A percentile compares a stretch with the other conserved stretches of the same genome.
These are phyloP conservation scores for Eucalyptus brandiana DNA, from an alignment of 345 rosid species.

Conservation along the genomic window DNA sequence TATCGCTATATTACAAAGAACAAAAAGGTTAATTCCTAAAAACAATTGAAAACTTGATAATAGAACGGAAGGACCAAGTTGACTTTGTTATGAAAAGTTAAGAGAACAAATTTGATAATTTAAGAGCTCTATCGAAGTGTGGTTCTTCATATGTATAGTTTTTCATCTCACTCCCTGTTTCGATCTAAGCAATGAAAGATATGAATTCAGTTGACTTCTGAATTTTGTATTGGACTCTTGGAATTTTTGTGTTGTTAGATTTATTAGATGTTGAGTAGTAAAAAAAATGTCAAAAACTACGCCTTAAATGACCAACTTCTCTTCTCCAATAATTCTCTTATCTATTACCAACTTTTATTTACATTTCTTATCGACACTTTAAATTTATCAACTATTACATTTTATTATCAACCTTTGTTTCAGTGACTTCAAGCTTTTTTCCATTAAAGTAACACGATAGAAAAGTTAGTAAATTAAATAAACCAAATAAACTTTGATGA, in stretches of 20 bases:
- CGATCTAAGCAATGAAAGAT: not conserved
- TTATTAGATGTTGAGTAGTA: slow-evolving; percentile 12
- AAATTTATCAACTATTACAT: not conserved
- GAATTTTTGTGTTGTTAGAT: not conserved
- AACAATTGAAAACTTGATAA: not conserved
- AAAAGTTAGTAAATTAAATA: not conserved
- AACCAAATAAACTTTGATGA: not conserved
- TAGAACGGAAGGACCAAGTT: not conserved
- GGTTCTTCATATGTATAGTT: not conserved
- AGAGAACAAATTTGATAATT: too few species aligned
- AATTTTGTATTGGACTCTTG: not conserved
- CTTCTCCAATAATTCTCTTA: not conserved
- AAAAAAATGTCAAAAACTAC: not conserved
- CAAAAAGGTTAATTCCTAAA: too few species aligned
- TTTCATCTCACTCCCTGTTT: not conserved
- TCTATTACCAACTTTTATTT: not conserved
- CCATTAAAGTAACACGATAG: not conserved
- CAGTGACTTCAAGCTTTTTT: not conserved
- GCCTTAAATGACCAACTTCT: not conserved
- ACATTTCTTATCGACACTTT: not conserved
- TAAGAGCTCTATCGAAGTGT: too few species aligned
- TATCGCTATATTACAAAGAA: too few species aligned
- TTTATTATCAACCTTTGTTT: not conserved
- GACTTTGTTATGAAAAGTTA: not conserved
- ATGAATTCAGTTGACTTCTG: not conserved